phyloP scores from a whole-genome alignment of 768 basidiomycete genomes.

The Suillus lakei region DNA sequence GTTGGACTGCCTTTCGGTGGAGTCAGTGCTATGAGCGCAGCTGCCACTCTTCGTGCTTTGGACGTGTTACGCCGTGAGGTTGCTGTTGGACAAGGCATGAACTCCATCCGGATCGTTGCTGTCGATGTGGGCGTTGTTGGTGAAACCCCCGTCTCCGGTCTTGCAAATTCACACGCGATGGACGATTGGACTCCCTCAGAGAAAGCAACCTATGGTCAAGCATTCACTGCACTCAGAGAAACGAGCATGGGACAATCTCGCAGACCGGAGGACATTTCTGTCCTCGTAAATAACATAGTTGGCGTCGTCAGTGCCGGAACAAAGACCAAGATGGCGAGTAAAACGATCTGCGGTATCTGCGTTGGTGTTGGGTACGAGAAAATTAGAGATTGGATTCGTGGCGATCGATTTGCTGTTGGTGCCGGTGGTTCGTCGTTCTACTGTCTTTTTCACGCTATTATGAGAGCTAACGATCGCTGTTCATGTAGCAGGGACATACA shows the following conservation, averaged over 20 bases:
- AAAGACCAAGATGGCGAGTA: slow-evolving; percentile 41
- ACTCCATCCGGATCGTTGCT: slow-evolving; percentile 54
- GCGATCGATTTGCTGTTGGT: slow-evolving; percentile 74
- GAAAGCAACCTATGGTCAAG: slow-evolving; percentile 71
- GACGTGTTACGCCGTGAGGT: slow-evolving; percentile 81
- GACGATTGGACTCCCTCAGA: slow-evolving; percentile 78
- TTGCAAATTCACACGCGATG: slow-evolving; percentile 53
- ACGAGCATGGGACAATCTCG: slow-evolving; percentile 43
- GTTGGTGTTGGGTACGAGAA: slow-evolving; percentile 46
- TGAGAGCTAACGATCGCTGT: slow-evolving; percentile 16
- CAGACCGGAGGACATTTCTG: slow-evolving; percentile 57
- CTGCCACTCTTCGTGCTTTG: slow-evolving; percentile 69
- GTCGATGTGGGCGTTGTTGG: slow-evolving; percentile 73
- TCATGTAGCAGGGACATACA: slow-evolving; percentile 68
- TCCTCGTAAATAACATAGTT: slow-evolving; percentile 63
- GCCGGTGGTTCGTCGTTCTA: slow-evolving; percentile 66
- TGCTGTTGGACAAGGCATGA: slow-evolving; percentile 69
- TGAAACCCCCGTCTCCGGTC: slow-evolving; percentile 20
- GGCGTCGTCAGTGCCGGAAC: slow-evolving; percentile 62
- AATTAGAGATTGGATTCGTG: slow-evolving; percentile 60
- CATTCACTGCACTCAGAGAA: slow-evolving; percentile 57
- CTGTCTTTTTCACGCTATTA: background rate
- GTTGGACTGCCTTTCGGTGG: slow-evolving; percentile 72
- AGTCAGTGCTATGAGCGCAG: slow-evolving; percentile 77
- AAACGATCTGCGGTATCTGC: slow-evolving; percentile 47